A percentile compares a stretch with the other conserved stretches of the same genome.
Conservation (phyloP, 208 protist genomes). For the Wallacemonas rigidus region DNA sequence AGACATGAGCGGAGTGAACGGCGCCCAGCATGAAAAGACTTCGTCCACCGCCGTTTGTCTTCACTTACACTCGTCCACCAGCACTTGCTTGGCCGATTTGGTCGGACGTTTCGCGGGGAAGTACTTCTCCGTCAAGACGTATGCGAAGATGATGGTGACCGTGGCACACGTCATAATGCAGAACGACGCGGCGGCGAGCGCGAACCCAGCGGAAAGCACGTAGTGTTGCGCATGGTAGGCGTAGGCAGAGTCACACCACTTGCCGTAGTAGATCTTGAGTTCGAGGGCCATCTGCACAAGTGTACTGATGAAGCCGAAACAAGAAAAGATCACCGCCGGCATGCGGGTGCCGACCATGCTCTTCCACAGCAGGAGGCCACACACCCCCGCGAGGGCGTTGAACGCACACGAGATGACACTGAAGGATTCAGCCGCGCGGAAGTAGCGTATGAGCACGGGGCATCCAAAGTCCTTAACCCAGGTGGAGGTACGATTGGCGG, state of each 20-base stretch:
- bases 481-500: conserved; percentile 19
- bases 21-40: neutral
- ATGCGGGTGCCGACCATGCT: conserved; percentile 36
- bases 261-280: conserved; percentile 66
- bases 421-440: conserved; percentile 54
- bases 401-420: conserved; percentile 55
- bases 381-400: conserved; percentile 33
- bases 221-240: conserved; percentile 55
- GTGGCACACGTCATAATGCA: conserved; percentile 47
- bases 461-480: conserved; percentile 47
- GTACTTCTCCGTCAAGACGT: conserved; percentile 45
- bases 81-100: conserved; percentile 48
- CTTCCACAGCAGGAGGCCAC: conserved; percentile 57
- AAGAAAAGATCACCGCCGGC: conserved; percentile 53
- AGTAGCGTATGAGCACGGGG: conserved; percentile 31
- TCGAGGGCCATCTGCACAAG: conserved; percentile 56
- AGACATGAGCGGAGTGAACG: no score
- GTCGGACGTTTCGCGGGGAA: conserved; percentile 44
- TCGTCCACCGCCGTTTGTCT: neutral
- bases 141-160: conserved; percentile 35
- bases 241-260: conserved; percentile 55
- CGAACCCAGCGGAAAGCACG: conserved; percentile 65
- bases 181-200: conserved; percentile 43
- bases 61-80: conserved; percentile 36
- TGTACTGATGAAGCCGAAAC: conserved; percentile 32